Percentiles rank a stretch among this genome's conserved stretches.
These are phyloP conservation scores for Coniella vitis DNA, from an alignment of 2,329 filamentous ascomycete genomes.

Conservation along the genomic window DNA sequence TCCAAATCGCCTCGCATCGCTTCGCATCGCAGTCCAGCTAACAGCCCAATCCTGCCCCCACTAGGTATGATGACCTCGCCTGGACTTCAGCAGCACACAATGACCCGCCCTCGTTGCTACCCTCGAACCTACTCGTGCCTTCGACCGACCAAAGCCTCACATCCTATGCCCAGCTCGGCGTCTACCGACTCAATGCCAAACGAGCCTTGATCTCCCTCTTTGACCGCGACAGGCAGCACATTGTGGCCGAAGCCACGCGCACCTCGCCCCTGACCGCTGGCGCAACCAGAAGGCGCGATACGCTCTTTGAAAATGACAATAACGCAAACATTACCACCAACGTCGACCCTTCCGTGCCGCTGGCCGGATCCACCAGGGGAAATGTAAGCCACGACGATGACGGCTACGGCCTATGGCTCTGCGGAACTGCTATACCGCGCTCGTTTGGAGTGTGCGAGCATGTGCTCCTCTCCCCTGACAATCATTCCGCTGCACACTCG, in stretches of 20 bases:
- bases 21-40: background rate
- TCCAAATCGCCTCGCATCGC: too few relatives aligned
- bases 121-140: conserved; percentile 15
- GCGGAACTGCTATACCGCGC: conserved; percentile 26
- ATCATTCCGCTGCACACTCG: background rate
- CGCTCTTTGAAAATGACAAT: conserved; percentile 4
- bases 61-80: conserved; percentile 19
- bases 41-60: background rate
- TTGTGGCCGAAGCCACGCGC: conserved; percentile 44
- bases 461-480: conserved; percentile 17
- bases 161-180: conserved; percentile 42
- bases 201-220: conserved; percentile 45
- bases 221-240: conserved; percentile 38
- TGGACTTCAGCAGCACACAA: conserved; percentile 15
- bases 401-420: conserved; percentile 20
- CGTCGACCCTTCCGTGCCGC: too few relatives aligned
- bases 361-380: background rate
- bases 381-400: background rate
- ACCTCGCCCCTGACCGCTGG: conserved; percentile 23
- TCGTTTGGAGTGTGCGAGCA: conserved; percentile 25
- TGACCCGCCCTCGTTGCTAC: conserved; percentile 9
- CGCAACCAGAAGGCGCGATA: conserved; percentile 10
- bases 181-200: conserved; percentile 33
- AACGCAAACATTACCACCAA: background rate
- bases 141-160: conserved; percentile 35